Percentiles rank a stretch among this genome's conserved stretches.
Conservation (phyloP, 805 yeast genomes). For the Metschnikowia anglica region DNA sequence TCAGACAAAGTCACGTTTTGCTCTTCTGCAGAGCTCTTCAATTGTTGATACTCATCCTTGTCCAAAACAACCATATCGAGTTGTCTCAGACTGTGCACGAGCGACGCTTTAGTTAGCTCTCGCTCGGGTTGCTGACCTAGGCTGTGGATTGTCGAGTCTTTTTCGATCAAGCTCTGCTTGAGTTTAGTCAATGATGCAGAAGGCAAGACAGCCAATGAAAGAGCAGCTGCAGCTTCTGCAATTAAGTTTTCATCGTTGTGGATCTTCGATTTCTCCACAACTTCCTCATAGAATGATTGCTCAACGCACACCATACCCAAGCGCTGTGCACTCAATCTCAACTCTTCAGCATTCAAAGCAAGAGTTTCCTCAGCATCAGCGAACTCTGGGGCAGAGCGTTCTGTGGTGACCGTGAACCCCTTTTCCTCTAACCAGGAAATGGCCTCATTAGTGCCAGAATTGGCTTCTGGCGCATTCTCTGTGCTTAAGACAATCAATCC, state of each 20-base stretch:
- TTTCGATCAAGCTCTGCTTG: slow-evolving; percentile 19
- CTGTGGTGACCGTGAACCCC: slow-evolving; percentile 6
- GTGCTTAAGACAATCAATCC: slow-evolving; percentile 5
- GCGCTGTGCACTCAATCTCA: slow-evolving; percentile 12
- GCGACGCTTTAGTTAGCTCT: slow-evolving; percentile 23
- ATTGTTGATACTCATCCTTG: slow-evolving; percentile 17
- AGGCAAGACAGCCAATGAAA: slow-evolving; percentile 16
- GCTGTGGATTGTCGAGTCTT: slow-evolving; percentile 30
- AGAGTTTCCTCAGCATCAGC: slow-evolving; percentile 12
- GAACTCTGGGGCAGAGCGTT: not conserved
- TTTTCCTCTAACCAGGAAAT: slow-evolving; percentile 6
- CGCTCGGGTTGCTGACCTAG: slow-evolving; percentile 18
- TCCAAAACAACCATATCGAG: slow-evolving; percentile 19
- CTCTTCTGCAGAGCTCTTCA: slow-evolving; percentile 9
- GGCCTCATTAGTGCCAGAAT: slow-evolving; percentile 3
- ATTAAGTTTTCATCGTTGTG: slow-evolving; percentile 3
- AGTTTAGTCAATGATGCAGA: slow-evolving; percentile 16
- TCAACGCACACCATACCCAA: slow-evolving; percentile 14
- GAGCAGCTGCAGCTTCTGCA: slow-evolving; percentile 11
- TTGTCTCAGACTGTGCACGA: slow-evolving; percentile 18
- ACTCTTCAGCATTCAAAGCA: slow-evolving; percentile 9
- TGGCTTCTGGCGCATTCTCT: not conserved
- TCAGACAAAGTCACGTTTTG: slow-evolving; percentile 21
- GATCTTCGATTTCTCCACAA: slow-evolving; percentile 5
- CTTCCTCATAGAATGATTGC: slow-evolving; percentile 1